Percentiles rank a stretch among this genome's conserved stretches.
Conservation (phyloP, 2,329 filamentous ascomycete species). For the Cytospora piceae region DNA sequence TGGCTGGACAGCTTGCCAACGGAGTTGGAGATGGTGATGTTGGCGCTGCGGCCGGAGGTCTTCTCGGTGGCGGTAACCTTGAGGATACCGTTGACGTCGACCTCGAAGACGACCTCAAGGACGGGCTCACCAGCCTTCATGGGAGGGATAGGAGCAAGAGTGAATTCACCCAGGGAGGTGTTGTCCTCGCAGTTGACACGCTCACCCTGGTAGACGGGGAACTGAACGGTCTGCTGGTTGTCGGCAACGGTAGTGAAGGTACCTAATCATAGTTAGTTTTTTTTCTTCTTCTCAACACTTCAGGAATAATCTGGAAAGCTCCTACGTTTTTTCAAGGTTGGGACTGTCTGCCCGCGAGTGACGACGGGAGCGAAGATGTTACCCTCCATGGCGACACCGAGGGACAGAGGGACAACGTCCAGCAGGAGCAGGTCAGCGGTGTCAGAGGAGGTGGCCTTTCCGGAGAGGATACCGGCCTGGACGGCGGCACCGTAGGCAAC, state of each 20-base stretch:
- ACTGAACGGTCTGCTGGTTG: conserved; percentile 81
- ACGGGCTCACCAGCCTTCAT: conserved; percentile 95
- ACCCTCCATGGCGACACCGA: conserved; percentile 98
- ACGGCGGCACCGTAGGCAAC: conserved; percentile 99
- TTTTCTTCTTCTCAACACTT: too few species aligned
- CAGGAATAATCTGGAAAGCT: background rate
- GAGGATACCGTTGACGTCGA: conserved; percentile 99
- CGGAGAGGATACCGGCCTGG: conserved; percentile 97
- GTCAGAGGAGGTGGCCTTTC: conserved; percentile 95
- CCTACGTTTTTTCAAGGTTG: conserved; percentile 71
- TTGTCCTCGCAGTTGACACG: conserved; percentile 98
- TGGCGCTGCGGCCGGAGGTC: conserved; percentile 94
- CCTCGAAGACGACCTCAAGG: conserved; percentile 97
- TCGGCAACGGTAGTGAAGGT: conserved; percentile 88
- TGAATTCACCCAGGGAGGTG: conserved; percentile 97
- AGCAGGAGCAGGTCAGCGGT: conserved; percentile 93
- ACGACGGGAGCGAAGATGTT: conserved; percentile 98
- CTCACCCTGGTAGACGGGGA: conserved; percentile 91
- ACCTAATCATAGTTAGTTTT: conserved; percentile 35
- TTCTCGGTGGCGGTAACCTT: conserved; percentile 99
- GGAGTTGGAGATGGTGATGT: conserved; percentile 99
- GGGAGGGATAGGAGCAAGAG: conserved; percentile 83
- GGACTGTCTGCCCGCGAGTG: conserved; percentile 75
- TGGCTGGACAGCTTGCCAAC: conserved; percentile 93
- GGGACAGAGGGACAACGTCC: conserved; percentile 93